A percentile compares a stretch with the other conserved stretches of the same genome.
phyloP scores from a whole-genome alignment of 306 rosid genomes.

The Hippophae gyantsensis region DNA sequence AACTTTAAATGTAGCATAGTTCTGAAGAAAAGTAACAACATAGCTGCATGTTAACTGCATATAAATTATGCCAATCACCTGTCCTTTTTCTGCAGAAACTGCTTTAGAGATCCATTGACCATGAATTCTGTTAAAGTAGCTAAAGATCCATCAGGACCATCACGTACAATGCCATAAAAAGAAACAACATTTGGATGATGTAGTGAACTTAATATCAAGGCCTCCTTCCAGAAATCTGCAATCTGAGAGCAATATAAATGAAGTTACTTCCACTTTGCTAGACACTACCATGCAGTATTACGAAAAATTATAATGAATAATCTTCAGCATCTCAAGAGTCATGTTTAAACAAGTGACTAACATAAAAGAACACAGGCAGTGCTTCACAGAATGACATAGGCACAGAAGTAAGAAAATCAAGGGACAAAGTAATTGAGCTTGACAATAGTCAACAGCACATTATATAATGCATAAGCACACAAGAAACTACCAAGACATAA shows the following conservation, averaged over 20 bases:
- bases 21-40: slow-evolving; percentile 2
- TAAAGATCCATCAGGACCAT: slow-evolving; percentile 96
- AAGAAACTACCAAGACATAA: too few relatives aligned
- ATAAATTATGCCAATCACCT: slow-evolving; percentile 39
- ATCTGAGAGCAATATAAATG: slow-evolving; percentile 37
- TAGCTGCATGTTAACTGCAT: background rate
- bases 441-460: too few relatives aligned
- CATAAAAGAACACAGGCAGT: too few relatives aligned
- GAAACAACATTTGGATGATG: slow-evolving; percentile 99
- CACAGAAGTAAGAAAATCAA: too few relatives aligned
- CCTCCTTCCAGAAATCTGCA: slow-evolving; percentile 99
- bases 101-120: slow-evolving; percentile 97
- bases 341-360: too few relatives aligned
- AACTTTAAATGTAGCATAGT: slow-evolving; percentile 12
- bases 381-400: too few relatives aligned
- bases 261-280: background rate
- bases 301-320: background rate
- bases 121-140: slow-evolving; percentile 98
- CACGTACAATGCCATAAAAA: slow-evolving; percentile 94
- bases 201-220: slow-evolving; percentile 81
- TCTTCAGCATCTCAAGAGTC: background rate
- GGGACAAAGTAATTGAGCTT: too few relatives aligned
- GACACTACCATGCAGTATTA: background rate
- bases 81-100: slow-evolving; percentile 95
- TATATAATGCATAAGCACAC: too few relatives aligned